These are phyloP conservation scores for Stachybotrys chlorohalonatus DNA, from an alignment of 2,329 filamentous ascomycete species.

Conservation along the genomic window DNA sequence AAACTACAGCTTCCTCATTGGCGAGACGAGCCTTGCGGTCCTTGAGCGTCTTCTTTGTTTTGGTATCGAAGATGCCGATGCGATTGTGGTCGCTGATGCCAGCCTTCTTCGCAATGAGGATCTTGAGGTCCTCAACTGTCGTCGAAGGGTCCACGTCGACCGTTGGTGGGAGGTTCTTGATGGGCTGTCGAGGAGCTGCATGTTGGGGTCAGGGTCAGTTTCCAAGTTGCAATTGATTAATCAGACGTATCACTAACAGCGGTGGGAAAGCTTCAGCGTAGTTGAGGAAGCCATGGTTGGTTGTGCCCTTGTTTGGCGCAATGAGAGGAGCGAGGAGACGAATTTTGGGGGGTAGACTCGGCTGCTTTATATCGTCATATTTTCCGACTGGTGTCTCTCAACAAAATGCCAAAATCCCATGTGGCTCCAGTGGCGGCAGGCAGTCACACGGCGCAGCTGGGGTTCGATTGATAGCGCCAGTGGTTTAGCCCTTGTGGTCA, in stretches of 20 bases:
- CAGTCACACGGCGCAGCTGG: no score
- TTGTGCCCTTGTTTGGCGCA: constrained; percentile 2
- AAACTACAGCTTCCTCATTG: constrained; percentile 37
- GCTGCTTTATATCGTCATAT: no score
- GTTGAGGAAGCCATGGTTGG: constrained; percentile 17
- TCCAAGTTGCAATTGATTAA: not conserved
- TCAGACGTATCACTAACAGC: constrained; percentile 17
- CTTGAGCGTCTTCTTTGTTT: constrained; percentile 54
- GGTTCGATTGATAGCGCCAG: no score
- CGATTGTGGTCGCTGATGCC: constrained; percentile 50
- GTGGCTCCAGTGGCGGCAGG: no score
- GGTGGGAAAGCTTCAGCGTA: constrained; percentile 32
- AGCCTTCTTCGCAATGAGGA: constrained; percentile 39
- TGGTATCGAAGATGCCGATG: constrained; percentile 52
- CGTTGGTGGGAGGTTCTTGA: constrained; percentile 44
- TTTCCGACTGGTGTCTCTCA: no score
- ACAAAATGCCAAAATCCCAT: no score
- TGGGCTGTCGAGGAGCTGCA: constrained; percentile 36
- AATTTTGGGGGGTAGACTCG: no score
- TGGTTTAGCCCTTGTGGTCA: no score
- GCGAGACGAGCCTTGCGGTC: constrained; percentile 46
- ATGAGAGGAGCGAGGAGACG: not conserved
- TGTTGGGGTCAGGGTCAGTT: not conserved
- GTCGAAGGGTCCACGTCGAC: constrained; percentile 39
- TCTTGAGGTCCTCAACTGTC: constrained; percentile 54